Conservation (phyloP, 371 early-diverging fungal genomes). For the Rhizopus arrhizus region DNA sequence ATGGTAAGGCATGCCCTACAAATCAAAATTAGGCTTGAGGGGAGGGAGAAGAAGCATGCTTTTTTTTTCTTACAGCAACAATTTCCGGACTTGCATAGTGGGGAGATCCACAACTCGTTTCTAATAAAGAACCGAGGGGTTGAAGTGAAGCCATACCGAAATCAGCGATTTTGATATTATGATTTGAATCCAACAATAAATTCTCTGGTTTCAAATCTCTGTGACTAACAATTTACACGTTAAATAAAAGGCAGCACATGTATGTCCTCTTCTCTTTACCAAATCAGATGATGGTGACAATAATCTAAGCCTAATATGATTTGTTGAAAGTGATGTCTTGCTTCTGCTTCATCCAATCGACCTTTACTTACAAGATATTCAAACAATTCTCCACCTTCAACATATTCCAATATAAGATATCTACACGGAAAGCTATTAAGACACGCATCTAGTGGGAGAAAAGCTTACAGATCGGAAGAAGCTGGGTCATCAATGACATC, state of each 20-base stretch:
- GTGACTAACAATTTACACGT: slow-evolving; percentile 61
- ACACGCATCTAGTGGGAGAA: background rate
- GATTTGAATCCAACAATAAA: slow-evolving; percentile 82
- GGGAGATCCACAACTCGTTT: slow-evolving; percentile 88
- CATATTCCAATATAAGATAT: slow-evolving; percentile 51
- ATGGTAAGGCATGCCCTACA: slow-evolving; percentile 66
- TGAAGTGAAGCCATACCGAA: slow-evolving; percentile 86
- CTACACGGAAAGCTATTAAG: slow-evolving; percentile 14
- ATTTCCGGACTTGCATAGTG: slow-evolving; percentile 96
- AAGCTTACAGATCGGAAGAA: slow-evolving; percentile 69
- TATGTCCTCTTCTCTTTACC: slow-evolving; percentile 25
- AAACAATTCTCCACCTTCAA: slow-evolving; percentile 56
- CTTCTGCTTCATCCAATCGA: slow-evolving; percentile 73
- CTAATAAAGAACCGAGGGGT: slow-evolving; percentile 70
- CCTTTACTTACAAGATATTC: slow-evolving; percentile 56
- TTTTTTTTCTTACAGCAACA: slow-evolving; percentile 57
- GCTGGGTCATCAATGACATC: slow-evolving; percentile 75
- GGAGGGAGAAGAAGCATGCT: too few species aligned
- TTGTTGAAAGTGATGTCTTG: slow-evolving; percentile 92
- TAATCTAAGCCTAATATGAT: slow-evolving; percentile 93
- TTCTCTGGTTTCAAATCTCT: slow-evolving; percentile 98
- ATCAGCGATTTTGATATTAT: slow-evolving; percentile 83
- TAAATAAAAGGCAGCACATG: too few species aligned
- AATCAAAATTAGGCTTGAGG: too few species aligned
- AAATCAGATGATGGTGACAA: slow-evolving; percentile 75